Percentiles rank a stretch among this genome's conserved stretches.
Evolutionary conservation across 805 yeast species (phyloP).

Genomic region (Lachancea nothofagi): DNA sequence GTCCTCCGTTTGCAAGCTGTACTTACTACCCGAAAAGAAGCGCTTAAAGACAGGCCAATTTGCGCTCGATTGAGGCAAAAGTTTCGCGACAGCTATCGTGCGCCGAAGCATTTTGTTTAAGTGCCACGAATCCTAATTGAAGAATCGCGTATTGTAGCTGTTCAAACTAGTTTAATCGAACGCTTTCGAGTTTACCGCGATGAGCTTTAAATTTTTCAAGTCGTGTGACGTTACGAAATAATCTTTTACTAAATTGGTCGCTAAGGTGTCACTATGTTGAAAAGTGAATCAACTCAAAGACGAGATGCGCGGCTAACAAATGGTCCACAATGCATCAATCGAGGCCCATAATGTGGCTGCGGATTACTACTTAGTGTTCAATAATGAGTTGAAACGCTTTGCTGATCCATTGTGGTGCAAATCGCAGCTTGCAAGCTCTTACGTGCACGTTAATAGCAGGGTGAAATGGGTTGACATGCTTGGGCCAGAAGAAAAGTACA

Average conservation of each 20-base stretch:
- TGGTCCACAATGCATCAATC: background rate
- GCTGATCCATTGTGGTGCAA: conserved; percentile 14
- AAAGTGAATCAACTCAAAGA: background rate
- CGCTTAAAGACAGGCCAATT: background rate
- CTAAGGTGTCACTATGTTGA: background rate
- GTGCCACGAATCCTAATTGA: background rate
- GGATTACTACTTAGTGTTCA: conserved; percentile 17
- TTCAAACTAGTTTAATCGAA: too few species aligned
- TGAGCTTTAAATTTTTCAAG: conserved; percentile 2
- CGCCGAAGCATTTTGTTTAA: background rate
- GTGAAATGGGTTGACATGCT: conserved; percentile 11
- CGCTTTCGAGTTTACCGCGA: conserved; percentile 2
- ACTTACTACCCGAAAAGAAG: background rate
- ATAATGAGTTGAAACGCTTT: conserved; percentile 20
- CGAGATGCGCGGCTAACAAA: conserved; percentile 7
- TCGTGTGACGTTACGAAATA: background rate
- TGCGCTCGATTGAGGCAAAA: background rate
- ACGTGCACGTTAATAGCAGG: conserved; percentile 17
- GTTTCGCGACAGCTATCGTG: background rate
- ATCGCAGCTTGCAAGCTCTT: conserved; percentile 17
- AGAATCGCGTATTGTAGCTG: background rate
- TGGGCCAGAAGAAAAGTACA: conserved; percentile 8
- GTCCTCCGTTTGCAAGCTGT: background rate
- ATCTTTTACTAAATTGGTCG: too few species aligned
- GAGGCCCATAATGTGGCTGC: conserved; percentile 3